Percentiles rank a stretch among this genome's conserved stretches.
Evolutionary conservation across 1,139 yeast genomes (phyloP).

Genomic region (Petasospora rhodanensis): DNA sequence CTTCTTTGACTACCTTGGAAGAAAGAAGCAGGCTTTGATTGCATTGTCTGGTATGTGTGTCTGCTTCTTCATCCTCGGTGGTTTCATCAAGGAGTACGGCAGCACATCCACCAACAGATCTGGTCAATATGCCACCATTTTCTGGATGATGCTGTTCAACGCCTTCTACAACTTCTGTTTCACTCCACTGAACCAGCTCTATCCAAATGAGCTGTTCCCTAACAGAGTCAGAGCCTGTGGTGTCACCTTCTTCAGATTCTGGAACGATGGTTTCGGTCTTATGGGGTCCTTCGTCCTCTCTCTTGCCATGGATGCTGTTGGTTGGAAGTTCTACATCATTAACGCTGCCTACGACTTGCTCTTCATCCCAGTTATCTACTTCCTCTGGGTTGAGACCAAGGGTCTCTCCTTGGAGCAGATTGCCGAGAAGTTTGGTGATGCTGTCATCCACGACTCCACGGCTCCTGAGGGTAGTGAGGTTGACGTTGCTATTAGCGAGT

Average conservation of each 20-base stretch:
- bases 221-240: conserved; percentile 44
- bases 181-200: conserved; percentile 32
- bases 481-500: too few species aligned
- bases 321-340: conserved; percentile 34
- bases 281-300: conserved; percentile 28
- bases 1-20: conserved; percentile 32
- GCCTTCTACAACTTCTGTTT: conserved; percentile 21
- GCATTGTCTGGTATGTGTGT: conserved; percentile 36
- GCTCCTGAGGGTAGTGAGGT: too few species aligned
- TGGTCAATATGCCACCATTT: conserved; percentile 42
- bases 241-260: conserved; percentile 15
- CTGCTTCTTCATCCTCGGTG: conserved; percentile 37
- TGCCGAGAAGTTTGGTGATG: conserved; percentile 37
- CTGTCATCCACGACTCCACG: too few species aligned
- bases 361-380: conserved; percentile 31
- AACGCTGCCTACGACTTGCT: conserved; percentile 26
- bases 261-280: conserved; percentile 24
- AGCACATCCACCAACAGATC: conserved; percentile 30
- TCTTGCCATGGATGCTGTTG: conserved; percentile 33
- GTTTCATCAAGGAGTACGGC: conserved; percentile 29
- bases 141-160: conserved; percentile 40
- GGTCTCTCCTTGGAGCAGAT: conserved; percentile 43
- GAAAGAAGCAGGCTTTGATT: conserved; percentile 37
- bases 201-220: conserved; percentile 44
- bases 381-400: conserved; percentile 42